A percentile compares a stretch with the other conserved stretches of the same genome.
These are phyloP conservation scores for Anethum foeniculum DNA, from an alignment of 140 eudicot species.

Conservation along the genomic window DNA sequence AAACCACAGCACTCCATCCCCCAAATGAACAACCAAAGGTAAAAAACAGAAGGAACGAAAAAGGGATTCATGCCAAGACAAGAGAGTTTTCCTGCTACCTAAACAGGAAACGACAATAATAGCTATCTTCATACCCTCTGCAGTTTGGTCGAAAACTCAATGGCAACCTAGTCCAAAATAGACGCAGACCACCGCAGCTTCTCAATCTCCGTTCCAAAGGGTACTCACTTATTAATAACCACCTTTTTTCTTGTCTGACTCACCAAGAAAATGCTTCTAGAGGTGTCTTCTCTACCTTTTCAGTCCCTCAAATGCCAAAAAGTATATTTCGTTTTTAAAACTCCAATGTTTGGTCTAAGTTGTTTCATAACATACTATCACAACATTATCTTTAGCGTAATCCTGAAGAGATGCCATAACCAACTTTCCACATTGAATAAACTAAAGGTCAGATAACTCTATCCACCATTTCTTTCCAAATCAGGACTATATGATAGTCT, in stretches of 20 bases:
- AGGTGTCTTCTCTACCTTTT: not conserved
- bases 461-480: not conserved
- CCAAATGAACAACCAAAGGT: not conserved
- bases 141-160: not conserved
- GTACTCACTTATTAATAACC: conserved; percentile 14
- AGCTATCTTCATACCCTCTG: conserved; percentile 39
- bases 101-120: not conserved
- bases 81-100: not conserved
- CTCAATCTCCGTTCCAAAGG: conserved; percentile 14
- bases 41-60: not conserved
- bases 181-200: not conserved
- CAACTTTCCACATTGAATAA: not conserved
- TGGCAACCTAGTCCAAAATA: conserved; percentile 6
- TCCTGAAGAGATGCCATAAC: not conserved
- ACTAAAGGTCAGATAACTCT: not conserved
- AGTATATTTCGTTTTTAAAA: not conserved
- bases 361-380: not conserved
- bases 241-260: not conserved
- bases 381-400: not conserved
- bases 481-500: not conserved
- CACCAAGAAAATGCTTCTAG: not conserved
- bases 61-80: not conserved
- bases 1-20: not conserved
- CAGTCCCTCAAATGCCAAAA: not conserved
- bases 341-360: not conserved